phyloP scores from a whole-genome alignment of 768 basidiomycete genomes.

The Clitopilus passeckerianus region DNA sequence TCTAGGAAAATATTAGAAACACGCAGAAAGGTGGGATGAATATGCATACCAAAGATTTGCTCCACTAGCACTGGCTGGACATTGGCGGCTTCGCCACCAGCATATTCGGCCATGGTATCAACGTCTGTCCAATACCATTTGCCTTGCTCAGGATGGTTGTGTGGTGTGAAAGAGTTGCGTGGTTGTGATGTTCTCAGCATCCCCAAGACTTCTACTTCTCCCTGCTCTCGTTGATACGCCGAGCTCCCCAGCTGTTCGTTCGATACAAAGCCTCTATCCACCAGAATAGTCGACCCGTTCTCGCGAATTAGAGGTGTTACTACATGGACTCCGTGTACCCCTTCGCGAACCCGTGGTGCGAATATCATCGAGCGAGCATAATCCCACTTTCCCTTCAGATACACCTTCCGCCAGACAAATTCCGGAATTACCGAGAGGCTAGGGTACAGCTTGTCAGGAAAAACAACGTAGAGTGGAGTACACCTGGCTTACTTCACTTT shows the following conservation, averaged over 20 bases:
- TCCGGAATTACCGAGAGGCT: constrained; percentile 76
- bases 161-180: constrained; percentile 81
- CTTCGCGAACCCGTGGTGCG: constrained; percentile 84
- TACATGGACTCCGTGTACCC: constrained; percentile 83
- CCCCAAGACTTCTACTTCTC: constrained; percentile 72
- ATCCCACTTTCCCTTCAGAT: constrained; percentile 74
- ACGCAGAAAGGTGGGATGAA: not conserved
- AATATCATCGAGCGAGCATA: constrained; percentile 74
- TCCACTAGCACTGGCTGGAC: constrained; percentile 91
- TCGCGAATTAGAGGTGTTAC: constrained; percentile 81
- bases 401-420: constrained; percentile 84
- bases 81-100: constrained; percentile 63
- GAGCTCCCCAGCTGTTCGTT: constrained; percentile 31
- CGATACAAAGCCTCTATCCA: constrained; percentile 91
- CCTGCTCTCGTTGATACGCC: constrained; percentile 32
- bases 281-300: constrained; percentile 79
- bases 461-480: constrained; percentile 5
- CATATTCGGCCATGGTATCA: constrained; percentile 69
- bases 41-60: constrained; percentile 71
- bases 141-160: constrained; percentile 73
- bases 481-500: constrained; percentile 71
- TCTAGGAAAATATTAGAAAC: constrained; percentile 38
- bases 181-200: constrained; percentile 79
- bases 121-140: constrained; percentile 95
- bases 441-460: constrained; percentile 12